phyloP scores from a whole-genome alignment of 768 basidiomycete species.

The Coprinopsis cinerea region DNA sequence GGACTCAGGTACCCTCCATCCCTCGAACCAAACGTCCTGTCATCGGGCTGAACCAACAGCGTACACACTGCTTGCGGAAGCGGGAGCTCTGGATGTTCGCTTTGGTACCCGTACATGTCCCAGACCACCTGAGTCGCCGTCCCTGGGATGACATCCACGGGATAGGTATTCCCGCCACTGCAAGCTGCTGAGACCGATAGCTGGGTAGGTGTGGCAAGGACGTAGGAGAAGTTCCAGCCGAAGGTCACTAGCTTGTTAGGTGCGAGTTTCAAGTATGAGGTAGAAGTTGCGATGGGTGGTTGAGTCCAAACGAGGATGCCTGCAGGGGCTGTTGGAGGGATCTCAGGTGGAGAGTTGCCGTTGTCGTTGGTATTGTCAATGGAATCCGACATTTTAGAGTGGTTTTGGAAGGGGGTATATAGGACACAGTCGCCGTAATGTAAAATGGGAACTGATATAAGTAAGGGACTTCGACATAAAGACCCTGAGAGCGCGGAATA shows the following conservation, averaged over 20 bases:
- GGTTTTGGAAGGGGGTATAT: too few species aligned
- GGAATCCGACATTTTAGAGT: too few species aligned
- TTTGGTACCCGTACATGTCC: constrained; percentile 69
- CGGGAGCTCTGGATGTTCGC: constrained; percentile 48
- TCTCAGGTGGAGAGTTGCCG: too few species aligned
- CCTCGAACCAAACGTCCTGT: constrained; percentile 55
- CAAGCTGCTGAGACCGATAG: constrained; percentile 76
- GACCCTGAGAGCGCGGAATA: too few species aligned
- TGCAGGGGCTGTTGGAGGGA: constrained; percentile 11
- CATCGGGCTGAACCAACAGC: constrained; percentile 60
- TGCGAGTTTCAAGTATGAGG: constrained; percentile 82
- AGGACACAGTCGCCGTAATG: too few species aligned
- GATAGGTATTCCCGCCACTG: constrained; percentile 78
- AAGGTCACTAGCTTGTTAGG: constrained; percentile 65
- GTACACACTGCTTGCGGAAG: constrained; percentile 68
- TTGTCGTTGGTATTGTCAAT: too few species aligned
- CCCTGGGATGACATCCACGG: constrained; percentile 61
- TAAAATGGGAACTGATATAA: too few species aligned
- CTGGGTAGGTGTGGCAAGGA: constrained; percentile 55
- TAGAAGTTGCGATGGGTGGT: constrained; percentile 65
- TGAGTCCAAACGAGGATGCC: constrained; percentile 65
- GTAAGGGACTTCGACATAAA: too few species aligned
- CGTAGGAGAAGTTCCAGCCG: constrained; percentile 76
- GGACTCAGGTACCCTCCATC: constrained; percentile 54
- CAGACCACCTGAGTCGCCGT: constrained; percentile 63